These are phyloP conservation scores for Geosiphon pyriformis DNA, from an alignment of 192 early-diverging fungal species.

Conservation along the genomic window DNA sequence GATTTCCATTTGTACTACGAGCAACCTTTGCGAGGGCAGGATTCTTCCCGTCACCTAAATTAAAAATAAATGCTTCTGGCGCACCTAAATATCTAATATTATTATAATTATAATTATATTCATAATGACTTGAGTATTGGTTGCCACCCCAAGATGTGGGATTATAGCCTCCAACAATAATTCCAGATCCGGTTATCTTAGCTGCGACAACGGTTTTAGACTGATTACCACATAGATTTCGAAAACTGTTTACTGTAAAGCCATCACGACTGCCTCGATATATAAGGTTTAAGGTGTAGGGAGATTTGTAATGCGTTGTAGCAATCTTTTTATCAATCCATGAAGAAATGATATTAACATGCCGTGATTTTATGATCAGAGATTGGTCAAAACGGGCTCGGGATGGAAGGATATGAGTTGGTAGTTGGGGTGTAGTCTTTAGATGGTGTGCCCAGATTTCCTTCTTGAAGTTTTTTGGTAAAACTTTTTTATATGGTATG, in stretches of 20 bases:
- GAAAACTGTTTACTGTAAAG: neutral
- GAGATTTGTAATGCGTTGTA: neutral
- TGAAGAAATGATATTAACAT: neutral
- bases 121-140: neutral
- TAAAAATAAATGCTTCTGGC: neutral
- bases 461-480: constrained; percentile 9
- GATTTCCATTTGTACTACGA: neutral
- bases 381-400: constrained; percentile 5
- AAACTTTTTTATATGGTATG: neutral
- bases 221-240: neutral
- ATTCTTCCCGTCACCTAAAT: neutral
- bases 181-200: neutral
- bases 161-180: constrained; percentile 2
- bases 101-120: too few species aligned
- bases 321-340: too few species aligned
- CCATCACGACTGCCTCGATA: neutral
- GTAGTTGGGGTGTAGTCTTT: neutral
- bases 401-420: too few species aligned
- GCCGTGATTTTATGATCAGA: neutral
- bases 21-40: neutral
- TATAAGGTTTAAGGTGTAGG: too few species aligned
- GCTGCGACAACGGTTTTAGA: neutral
- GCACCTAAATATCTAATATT: neutral
- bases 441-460: neutral
- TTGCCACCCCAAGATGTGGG: neutral